Evolutionary conservation across 768 basidiomycete genomes (phyloP).

Genomic region (Austroboletus eburneus): DNA sequence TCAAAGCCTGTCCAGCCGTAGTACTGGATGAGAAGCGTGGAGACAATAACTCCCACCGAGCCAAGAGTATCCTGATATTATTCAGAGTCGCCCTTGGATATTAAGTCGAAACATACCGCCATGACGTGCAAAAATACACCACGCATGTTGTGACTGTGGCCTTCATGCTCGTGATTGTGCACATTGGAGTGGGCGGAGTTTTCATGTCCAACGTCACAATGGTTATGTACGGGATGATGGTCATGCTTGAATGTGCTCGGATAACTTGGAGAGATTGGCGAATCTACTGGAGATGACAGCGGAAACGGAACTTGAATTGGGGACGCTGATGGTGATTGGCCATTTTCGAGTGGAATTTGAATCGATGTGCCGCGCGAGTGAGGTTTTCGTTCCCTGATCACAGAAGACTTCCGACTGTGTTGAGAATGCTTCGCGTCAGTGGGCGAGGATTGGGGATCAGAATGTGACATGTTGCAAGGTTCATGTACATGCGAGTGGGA

Average conservation of each 20-base stretch:
- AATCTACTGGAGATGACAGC: slow-evolving; percentile 29
- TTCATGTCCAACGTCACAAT: slow-evolving; percentile 26
- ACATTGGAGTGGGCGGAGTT: slow-evolving; percentile 50
- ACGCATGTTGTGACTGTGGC: slow-evolving; percentile 98
- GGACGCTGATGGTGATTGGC: slow-evolving; percentile 15
- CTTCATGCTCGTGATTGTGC: slow-evolving; percentile 60
- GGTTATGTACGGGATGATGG: slow-evolving; percentile 34
- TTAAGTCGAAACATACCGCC: slow-evolving; percentile 54
- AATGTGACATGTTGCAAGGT: slow-evolving; percentile 22
- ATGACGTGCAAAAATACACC: slow-evolving; percentile 98
- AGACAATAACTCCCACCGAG: slow-evolving; percentile 96
- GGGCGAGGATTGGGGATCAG: slow-evolving; percentile 14
- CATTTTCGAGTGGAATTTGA: slow-evolving; percentile 30
- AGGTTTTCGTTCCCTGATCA: slow-evolving; percentile 31
- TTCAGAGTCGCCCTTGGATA: slow-evolving; percentile 5
- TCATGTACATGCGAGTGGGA: slow-evolving; percentile 26
- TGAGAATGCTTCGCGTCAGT: slow-evolving; percentile 5
- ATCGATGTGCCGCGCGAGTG: slow-evolving; percentile 41
- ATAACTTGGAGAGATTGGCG: slow-evolving; percentile 67
- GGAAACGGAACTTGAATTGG: slow-evolving; percentile 25
- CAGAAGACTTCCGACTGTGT: slow-evolving; percentile 8
- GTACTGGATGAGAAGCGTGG: slow-evolving; percentile 89
- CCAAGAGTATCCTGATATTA: slow-evolving; percentile 80
- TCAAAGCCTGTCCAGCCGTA: slow-evolving; percentile 99
- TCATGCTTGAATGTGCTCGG: slow-evolving; percentile 46